phyloP scores from a whole-genome alignment of 2,329 filamentous ascomycete genomes.

The Fonsecaea erecta region DNA sequence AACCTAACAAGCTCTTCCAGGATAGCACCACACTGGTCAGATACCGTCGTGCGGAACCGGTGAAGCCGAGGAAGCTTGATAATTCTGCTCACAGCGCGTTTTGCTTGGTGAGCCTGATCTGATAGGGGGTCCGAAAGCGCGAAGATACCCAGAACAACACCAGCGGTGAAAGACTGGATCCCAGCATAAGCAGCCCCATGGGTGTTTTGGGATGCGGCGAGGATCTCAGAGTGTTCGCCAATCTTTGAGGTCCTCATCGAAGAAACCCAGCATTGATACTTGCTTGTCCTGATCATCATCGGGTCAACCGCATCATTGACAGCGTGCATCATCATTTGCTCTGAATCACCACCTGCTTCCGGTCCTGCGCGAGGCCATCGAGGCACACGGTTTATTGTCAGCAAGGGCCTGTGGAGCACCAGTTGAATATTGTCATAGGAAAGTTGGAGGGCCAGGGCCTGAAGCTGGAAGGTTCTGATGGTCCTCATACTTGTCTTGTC shows the following conservation, averaged over 20 bases:
- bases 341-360: not conserved
- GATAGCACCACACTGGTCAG: conserved; percentile 30
- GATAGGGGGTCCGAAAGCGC: conserved; percentile 52
- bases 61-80: conserved; percentile 28
- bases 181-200: conserved; percentile 52
- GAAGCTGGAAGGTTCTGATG: conserved; percentile 38
- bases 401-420: conserved; percentile 49
- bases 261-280: conserved; percentile 40
- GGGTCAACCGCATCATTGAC: conserved; percentile 8
- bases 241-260: conserved; percentile 48
- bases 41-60: conserved; percentile 26
- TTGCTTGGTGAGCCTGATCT: conserved; percentile 50
- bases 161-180: conserved; percentile 53
- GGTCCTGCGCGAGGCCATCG: conserved; percentile 8
- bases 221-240: conserved; percentile 36
- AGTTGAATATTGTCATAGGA: conserved; percentile 52
- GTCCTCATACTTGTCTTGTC: conserved; percentile 13
- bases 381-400: conserved; percentile 38
- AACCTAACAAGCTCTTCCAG: conserved; percentile 30
- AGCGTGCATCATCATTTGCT: not conserved
- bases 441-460: conserved; percentile 48
- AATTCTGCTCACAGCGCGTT: conserved; percentile 44
- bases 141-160: conserved; percentile 51
- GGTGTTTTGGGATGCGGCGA: conserved; percentile 48
- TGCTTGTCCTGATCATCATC: conserved; percentile 29